A percentile compares a stretch with the other conserved stretches of the same genome.
Conservation (phyloP, 371 early-diverging fungal genomes). For the Rhizopus microsporus region DNA sequence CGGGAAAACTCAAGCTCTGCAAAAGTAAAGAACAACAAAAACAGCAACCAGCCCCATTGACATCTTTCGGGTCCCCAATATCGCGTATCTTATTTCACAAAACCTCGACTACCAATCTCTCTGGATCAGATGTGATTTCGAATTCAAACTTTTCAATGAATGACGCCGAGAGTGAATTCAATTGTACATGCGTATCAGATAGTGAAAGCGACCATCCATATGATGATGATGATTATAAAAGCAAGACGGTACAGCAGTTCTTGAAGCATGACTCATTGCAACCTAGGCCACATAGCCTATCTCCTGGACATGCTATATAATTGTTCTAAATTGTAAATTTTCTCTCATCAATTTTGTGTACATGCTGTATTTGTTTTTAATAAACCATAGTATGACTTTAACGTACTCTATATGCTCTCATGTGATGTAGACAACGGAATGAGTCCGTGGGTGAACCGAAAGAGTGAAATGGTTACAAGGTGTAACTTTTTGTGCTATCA, state of each 20-base stretch:
- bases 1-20: background rate
- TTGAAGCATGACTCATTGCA: too few species aligned
- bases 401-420: too few species aligned
- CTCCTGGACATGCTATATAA: too few species aligned
- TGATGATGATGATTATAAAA: too few species aligned
- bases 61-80: background rate
- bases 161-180: background rate
- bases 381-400: too few species aligned
- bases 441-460: background rate
- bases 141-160: background rate
- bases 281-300: too few species aligned
- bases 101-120: conserved; percentile 11
- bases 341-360: too few species aligned
- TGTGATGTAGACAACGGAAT: background rate
- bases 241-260: too few species aligned
- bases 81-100: background rate
- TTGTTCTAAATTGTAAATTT: too few species aligned
- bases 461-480: background rate
- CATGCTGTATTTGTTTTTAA: too few species aligned
- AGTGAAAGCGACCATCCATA: background rate
- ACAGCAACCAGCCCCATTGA: conserved; percentile 5
- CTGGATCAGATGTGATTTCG: conserved; percentile 16
- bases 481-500: background rate
- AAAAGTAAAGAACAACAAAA: background rate
- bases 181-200: background rate